Base-by-base conservation (phyloP, 331 rosid species). In the Malus hybrid region DNA sequence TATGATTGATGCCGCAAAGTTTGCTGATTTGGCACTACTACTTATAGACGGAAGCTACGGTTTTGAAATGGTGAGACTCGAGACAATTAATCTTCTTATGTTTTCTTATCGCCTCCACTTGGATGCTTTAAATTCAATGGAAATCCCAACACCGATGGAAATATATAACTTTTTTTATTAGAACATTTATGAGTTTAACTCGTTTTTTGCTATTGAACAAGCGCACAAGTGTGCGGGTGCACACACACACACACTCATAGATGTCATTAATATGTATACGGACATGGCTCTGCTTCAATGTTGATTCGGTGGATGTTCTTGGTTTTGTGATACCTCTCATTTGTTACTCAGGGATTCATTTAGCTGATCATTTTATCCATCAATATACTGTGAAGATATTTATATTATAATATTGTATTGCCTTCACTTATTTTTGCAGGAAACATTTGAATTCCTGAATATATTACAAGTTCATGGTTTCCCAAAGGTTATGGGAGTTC, bases 401-500 rank as follows among this genome's bases (percentile, higher is more conserved):
- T 71, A 8, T 39, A 52, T 6, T 83, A 31, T 64, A 67, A 20
- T 15, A 5, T 61, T 44, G 22, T 71, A 68, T 16, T 71, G 19
- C 36, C 39, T 79, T 61, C 14, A 4, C 15, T 78, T 32, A 33
- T 27, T 55, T 39, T 48, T 81, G 81, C 87, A 93, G 98, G 99
- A 94, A 79, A 94, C 99, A 19, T 92, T 94, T 89, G 99, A 94
- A 80, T 94, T 94, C 82, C 97, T 94, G 67, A 92, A 94, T 66
- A 86, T 94, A 68, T 85, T 94, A 84, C 97, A 92, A 87, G 89
- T 84, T 73, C 99, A 94, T 76, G 97, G 99, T 52, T 89, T 94
- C 75, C 97, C 99, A 5, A 90, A 87, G 85, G 92, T 94, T 80
- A 94, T 94, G 96, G 97, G 99, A 65, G 97, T 94, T 85, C 97